Evolutionary conservation across 2,329 filamentous ascomycete species (phyloP).

Genomic region (Diaporthe vaccinii): DNA sequence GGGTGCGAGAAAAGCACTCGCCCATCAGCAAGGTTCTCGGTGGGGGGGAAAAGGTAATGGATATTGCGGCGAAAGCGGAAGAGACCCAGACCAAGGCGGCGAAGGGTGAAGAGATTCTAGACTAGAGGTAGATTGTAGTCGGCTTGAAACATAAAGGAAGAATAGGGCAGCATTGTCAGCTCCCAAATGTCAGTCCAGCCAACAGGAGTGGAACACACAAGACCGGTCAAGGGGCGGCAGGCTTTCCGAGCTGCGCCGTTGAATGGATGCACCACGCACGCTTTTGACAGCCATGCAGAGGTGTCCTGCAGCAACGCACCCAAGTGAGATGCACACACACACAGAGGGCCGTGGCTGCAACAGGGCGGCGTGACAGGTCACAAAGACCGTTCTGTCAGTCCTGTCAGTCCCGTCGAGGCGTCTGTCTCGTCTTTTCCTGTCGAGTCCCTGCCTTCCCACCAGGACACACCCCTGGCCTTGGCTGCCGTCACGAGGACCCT

Average conservation of each 20-base stretch:
- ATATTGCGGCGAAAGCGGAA: background rate
- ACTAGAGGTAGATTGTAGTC: slow-evolving; percentile 1
- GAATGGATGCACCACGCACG: slow-evolving; percentile 23
- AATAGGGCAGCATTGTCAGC: slow-evolving; percentile 31
- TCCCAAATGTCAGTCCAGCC: slow-evolving; percentile 20
- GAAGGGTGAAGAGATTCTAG: background rate
- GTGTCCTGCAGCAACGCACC: slow-evolving; percentile 31
- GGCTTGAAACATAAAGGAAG: slow-evolving; percentile 5
- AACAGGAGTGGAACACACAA: slow-evolving; percentile 32
- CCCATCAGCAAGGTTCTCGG: background rate
- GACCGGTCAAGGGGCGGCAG: slow-evolving; percentile 33
- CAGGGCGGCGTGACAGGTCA: slow-evolving; percentile 27
- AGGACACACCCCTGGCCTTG: slow-evolving; percentile 4
- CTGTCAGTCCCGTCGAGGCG: background rate
- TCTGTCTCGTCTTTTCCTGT: background rate
- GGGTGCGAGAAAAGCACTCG: background rate
- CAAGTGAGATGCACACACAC: slow-evolving; percentile 20
- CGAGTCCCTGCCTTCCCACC: background rate
- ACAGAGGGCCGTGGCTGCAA: slow-evolving; percentile 12
- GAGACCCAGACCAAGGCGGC: background rate
- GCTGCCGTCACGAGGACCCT: slow-evolving; percentile 33
- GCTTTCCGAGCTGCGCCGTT: slow-evolving; percentile 32
- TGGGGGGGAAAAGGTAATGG: background rate
- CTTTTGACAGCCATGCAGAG: slow-evolving; percentile 29
- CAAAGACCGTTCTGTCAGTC: slow-evolving; percentile 9